phyloP scores from a whole-genome alignment of 1,284 basidiomycete species.

The Trichosporon asahii region DNA sequence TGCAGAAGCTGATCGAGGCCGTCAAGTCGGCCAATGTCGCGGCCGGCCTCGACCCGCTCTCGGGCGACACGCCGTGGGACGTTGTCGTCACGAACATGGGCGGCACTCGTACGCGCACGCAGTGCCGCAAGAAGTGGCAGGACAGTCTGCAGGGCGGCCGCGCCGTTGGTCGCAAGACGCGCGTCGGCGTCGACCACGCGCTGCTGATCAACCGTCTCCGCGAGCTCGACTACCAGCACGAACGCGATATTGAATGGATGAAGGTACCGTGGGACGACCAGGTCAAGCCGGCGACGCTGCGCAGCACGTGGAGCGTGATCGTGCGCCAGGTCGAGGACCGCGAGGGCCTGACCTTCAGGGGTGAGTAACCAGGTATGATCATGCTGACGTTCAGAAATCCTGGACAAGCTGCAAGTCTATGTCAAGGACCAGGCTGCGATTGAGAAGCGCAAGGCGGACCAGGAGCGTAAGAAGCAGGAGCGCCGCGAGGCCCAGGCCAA shows the following conservation, averaged over 20 bases:
- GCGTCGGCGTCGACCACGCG: slow-evolving; percentile 12
- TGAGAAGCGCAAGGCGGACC: neutral
- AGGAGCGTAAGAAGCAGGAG: neutral
- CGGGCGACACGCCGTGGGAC: slow-evolving; percentile 35
- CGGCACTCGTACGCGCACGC: slow-evolving; percentile 26
- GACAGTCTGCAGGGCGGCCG: slow-evolving; percentile 17
- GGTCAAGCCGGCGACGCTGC: slow-evolving; percentile 18
- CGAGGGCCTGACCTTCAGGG: slow-evolving; percentile 11
- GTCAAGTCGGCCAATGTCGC: slow-evolving; percentile 28
- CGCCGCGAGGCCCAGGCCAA: neutral
- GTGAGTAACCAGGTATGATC: neutral
- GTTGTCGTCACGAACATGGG: slow-evolving; percentile 31
- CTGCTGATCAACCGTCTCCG: slow-evolving; percentile 18
- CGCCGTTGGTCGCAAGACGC: neutral
- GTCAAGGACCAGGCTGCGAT: neutral
- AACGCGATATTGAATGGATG: slow-evolving; percentile 18
- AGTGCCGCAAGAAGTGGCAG: slow-evolving; percentile 39
- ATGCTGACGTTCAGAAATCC: slow-evolving; percentile 11
- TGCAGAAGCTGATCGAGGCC: slow-evolving; percentile 20
- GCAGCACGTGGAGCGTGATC: slow-evolving; percentile 17
- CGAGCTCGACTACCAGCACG: slow-evolving; percentile 17
- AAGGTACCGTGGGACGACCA: slow-evolving; percentile 14
- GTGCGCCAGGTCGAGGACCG: slow-evolving; percentile 7
- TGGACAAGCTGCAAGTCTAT: slow-evolving; percentile 14
- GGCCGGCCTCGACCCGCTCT: slow-evolving; percentile 24